A percentile compares a stretch with the other conserved stretches of the same genome.
phyloP scores from a whole-genome alignment of 1,284 basidiomycete genomes.

The Stereum hirsutum region DNA sequence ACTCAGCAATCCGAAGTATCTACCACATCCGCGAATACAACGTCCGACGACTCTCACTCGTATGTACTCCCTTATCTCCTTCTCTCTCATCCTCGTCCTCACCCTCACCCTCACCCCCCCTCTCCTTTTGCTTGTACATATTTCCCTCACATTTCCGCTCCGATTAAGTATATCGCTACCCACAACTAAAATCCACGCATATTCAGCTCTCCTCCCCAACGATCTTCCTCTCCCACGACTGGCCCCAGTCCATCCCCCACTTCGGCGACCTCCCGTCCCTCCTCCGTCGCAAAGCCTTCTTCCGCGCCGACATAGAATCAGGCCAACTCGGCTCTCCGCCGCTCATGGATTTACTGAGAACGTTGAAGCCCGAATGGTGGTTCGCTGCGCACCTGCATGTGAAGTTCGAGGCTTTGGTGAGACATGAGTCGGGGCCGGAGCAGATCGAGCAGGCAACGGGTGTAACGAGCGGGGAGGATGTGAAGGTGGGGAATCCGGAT shows the following conservation, averaged over 20 bases:
- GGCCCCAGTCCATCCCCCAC: conserved; percentile 84
- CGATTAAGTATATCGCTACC: no score
- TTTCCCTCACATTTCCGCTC: no score
- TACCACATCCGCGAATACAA: conserved; percentile 92
- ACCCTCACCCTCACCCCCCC: no score
- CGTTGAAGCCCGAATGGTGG: conserved; percentile 85
- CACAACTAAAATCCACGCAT: not conserved
- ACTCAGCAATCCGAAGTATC: conserved; percentile 67
- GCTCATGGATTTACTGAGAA: conserved; percentile 68
- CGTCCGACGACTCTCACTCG: conserved; percentile 72
- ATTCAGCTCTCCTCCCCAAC: conserved; percentile 50
- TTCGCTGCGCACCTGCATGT: conserved; percentile 94
- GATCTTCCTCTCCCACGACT: conserved; percentile 93
- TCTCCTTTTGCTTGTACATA: not conserved
- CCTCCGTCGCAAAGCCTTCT: conserved; percentile 76
- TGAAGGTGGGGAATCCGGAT: conserved; percentile 26
- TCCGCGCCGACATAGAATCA: conserved; percentile 64
- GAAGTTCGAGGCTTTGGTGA: conserved; percentile 65
- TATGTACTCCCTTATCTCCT: conserved; percentile 29
- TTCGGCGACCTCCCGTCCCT: conserved; percentile 68
- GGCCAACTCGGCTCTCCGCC: conserved; percentile 87
- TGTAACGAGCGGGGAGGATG: no score
- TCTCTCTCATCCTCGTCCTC: no score
- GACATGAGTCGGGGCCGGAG: conserved; percentile 28
- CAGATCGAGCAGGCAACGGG: conserved; percentile 3